Base-by-base conservation (phyloP, 148 eudicot genomes). In the Chenopodium quinoa region DNA sequence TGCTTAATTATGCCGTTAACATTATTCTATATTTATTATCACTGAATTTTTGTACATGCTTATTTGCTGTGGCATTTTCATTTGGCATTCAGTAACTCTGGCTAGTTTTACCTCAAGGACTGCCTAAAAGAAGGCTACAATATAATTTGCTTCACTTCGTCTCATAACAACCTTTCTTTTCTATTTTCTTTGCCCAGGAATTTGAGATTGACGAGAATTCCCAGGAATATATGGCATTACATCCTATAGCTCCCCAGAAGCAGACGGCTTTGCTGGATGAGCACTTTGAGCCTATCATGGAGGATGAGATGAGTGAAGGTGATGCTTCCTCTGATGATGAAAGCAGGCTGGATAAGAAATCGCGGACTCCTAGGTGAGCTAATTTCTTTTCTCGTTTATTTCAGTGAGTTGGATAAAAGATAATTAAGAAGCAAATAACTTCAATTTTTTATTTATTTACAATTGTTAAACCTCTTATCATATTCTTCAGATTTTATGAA, bases 241-340 rank as follows among this genome's bases (percentile, higher is more conserved):
- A 82, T 46, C 80, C 80, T 44, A 46, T 77, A 44, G 75, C 75
- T 46, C 75, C 75, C 31, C 75, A 72, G 75, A 85, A 88, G 74
- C 88, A 83, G 79, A 81, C 87, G 37, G 80, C 89, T 77, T 82
- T 89, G 86, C 84, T 93, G 70, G 88, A 91, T 74, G 97, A 94
- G 73, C 97, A 94, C 90, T 93, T 94, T 87, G 92, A 94, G 73
- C 91, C 89, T 81, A 79, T 93, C 71, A 10, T 73, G 71, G 91
- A 85, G 80, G 88, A 80, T 67, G 87, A 75, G 71, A 20, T 68
- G 54, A 85, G 81, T 64, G 91, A 88, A 77, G 86, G 90, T 73
- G 98, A 93, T 80, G 94, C 83, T 76, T 89, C 93, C 23, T 71
- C 85, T 34, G 92, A 90, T 20, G 95, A 85, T 82, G 92, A 88